Evolutionary conservation across 176 grass and related monocot species (phyloP).

Genomic region (Poa annua): DNA sequence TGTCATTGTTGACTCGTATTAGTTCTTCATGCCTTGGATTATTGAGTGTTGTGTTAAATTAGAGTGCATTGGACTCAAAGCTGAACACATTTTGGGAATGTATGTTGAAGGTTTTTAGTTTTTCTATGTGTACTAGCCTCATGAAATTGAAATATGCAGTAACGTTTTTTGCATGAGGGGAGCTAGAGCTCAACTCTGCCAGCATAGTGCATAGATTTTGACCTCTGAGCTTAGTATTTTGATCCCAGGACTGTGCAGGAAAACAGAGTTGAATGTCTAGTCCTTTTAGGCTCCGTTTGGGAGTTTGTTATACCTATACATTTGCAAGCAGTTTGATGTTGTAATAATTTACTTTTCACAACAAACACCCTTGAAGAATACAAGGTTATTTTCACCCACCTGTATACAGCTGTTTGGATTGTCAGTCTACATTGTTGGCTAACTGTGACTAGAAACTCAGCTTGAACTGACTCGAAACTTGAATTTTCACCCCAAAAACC

Average conservation of each 20-base stretch:
- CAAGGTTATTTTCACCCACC: neutral
- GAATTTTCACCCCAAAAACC: no score
- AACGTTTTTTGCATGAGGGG: neutral
- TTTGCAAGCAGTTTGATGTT: neutral
- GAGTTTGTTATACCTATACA: neutral
- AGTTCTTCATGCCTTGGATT: neutral
- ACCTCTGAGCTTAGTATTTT: neutral
- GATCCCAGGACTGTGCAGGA: neutral
- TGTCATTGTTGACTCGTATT: neutral
- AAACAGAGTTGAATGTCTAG: neutral
- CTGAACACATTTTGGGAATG: neutral
- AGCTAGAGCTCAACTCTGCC: neutral
- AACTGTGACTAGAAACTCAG: neutral
- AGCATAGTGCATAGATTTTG: neutral
- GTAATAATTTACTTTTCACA: neutral
- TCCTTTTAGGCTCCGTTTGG: no score
- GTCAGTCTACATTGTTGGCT: neutral
- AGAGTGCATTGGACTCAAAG: neutral
- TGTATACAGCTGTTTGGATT: neutral
- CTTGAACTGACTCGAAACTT: no score
- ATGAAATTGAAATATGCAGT: neutral
- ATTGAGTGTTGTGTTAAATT: neutral
- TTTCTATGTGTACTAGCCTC: neutral
- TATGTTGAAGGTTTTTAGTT: neutral
- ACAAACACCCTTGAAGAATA: neutral